Conservation (phyloP, 805 yeast genomes). For the Myxozyma vanderwaltii region DNA sequence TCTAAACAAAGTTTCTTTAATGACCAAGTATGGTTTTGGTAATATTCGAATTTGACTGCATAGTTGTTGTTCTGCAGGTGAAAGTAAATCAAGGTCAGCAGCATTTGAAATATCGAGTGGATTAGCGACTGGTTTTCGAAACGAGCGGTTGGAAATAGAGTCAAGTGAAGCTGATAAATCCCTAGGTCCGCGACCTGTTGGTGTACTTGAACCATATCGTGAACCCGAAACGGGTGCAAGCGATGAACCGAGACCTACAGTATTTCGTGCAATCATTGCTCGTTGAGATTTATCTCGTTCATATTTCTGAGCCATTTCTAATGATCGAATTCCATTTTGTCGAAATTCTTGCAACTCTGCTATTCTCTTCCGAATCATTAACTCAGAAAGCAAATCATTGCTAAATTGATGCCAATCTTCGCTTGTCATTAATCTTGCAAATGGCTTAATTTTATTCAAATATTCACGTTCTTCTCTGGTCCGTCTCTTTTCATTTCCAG, state of each 20-base stretch:
- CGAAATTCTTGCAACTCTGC: constrained; percentile 94
- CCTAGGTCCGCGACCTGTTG: constrained; percentile 27
- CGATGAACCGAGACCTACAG: constrained; percentile 23
- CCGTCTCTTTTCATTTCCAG: constrained; percentile 79
- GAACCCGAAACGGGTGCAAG: constrained; percentile 16
- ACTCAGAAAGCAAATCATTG: constrained; percentile 73
- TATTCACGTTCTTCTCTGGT: constrained; percentile 88
- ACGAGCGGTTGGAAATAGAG: constrained; percentile 20
- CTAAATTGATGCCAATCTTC: constrained; percentile 77
- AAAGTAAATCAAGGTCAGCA: constrained; percentile 77
- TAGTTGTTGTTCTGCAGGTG: constrained; percentile 83
- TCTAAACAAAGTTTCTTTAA: constrained; percentile 84
- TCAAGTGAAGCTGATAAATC: constrained; percentile 24
- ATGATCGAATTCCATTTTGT: constrained; percentile 77
- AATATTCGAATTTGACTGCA: constrained; percentile 81
- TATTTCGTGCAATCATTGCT: constrained; percentile 24
- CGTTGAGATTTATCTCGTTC: constrained; percentile 77
- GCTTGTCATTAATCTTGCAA: constrained; percentile 76
- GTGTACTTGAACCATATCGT: constrained; percentile 27
- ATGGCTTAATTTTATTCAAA: constrained; percentile 72
- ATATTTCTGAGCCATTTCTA: constrained; percentile 80
- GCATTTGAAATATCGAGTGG: constrained; percentile 56
- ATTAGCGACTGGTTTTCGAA: constrained; percentile 40
- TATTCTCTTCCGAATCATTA: constrained; percentile 75
- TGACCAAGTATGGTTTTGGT: constrained; percentile 93